Evolutionary conservation across 1,284 basidiomycete species (phyloP), one percentile per base, ranked within the genome.

Genomic region (Hemileia vastatrix): DNA sequence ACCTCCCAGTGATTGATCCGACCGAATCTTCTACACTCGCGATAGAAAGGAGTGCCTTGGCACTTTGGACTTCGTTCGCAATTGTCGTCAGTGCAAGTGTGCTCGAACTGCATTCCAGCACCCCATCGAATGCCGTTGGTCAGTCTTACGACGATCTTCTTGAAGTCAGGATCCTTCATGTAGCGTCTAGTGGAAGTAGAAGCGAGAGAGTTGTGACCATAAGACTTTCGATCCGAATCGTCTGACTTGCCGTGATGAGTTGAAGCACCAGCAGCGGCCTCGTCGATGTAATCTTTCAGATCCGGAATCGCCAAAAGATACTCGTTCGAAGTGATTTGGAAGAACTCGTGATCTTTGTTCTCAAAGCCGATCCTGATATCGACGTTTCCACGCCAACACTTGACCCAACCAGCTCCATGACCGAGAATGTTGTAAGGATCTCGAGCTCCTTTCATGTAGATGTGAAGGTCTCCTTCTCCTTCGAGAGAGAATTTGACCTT

Each of bases 41-140:
- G 84, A 71, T 90, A 81, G 69, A 89, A 86, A 3, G 85, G 75
- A 23, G 84, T 83, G 13, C 78, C 78, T 31, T 76, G 76, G 73
- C 89, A 92, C 11, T 77, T 78, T 1, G 67, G 65, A 24, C 62
- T 64, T 1, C 66, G 66, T 15, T 67, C 43, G 72, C 93, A 97
- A 48, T 83, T 76, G 53, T 76, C 83, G 13, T 80, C 76, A 5
- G 83, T 83, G 76, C 93, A 97, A 0, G 90, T 83, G 50, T 90
- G 82, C 76, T 97, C 94, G 48, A 92, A 80, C 6, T 81, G 80
- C 71, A 90, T 83, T 1, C 91, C 90, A 23, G 93, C 81, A 8
- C 93, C 94, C 76, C 92, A 92, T 31, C 88, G 82, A 18, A 93
- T 86, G 15, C 92, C 92, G 61, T 88, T 87, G 31, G 83, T 81